Base-by-base conservation (phyloP, 768 basidiomycete genomes). In the Chalciporus piperatus region DNA sequence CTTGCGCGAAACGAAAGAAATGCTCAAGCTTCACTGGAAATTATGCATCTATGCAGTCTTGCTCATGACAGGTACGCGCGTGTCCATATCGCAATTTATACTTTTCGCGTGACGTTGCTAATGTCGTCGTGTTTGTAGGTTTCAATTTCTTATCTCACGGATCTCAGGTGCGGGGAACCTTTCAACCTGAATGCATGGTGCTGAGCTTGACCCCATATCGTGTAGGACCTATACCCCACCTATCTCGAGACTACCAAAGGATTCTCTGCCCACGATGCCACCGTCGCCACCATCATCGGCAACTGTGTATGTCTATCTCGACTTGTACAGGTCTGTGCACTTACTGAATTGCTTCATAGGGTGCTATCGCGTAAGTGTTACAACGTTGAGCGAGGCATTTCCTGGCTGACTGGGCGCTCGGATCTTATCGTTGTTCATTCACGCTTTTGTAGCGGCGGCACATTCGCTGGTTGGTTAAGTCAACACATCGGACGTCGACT, bases 1-100 rank as follows among this genome's bases (percentile, higher is more conserved):
- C 76, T 30, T 93, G 9, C 75, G 68, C 47, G 91, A 94, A 68
- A 82, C 83, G 0, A 75, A 78, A 51, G 72, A 71, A 48, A 96
- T 95, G 91, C 70, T 95, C 27, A 89, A 81, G 72, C 68, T 60
- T 12, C 90, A 97, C 63, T 96, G 92, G 92, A 57, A 83, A 12
- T 64, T 89, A 30, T 92, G 88, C 64, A 82, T 94, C 45, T 95
- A 94, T 61, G 87, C 88, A 1, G 78, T 94, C 17, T 70, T 92
- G 43, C 77, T 94, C 49, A 90, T 93, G 88, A 83, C 85, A 2
- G 74, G 73, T 73, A 35, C 43, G 63, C 59, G 25, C 45, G 22
- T 30, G 41, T 16, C 11, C 3, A 7, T 12, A 14, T 12, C 13
- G 30, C 25, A 27, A 17, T 32, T 20, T n/a, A 4, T 30, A 27